Percentiles rank a stretch among this genome's conserved stretches.
Evolutionary conservation across 495 filamentous ascomycete genomes (phyloP).

Genomic region (Haplographium delicatum): DNA sequence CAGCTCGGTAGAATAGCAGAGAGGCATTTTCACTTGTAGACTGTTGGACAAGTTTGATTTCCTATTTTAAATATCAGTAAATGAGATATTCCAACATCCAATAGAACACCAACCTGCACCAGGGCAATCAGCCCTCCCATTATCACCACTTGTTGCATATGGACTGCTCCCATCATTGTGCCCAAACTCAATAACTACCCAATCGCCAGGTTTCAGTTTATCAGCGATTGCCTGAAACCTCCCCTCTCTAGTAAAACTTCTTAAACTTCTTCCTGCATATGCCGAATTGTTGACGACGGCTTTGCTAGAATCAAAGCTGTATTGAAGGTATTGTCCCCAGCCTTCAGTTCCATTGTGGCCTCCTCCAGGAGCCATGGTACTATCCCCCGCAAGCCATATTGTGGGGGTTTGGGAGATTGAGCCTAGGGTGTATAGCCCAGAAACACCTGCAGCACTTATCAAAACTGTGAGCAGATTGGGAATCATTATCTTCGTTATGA

Average conservation of each 20-base stretch:
- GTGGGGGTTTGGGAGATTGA: no score
- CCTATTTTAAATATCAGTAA: conserved; percentile 36
- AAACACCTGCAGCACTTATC: no score
- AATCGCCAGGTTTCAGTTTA: conserved; percentile 35
- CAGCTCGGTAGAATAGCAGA: no score
- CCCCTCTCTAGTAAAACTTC: conserved; percentile 41
- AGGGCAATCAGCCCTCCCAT: conserved; percentile 52
- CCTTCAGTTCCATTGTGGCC: conserved; percentile 34
- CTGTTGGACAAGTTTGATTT: conserved; percentile 49
- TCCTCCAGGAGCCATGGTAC: conserved; percentile 45
- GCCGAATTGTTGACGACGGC: conserved; percentile 35
- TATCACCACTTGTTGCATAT: conserved; percentile 27
- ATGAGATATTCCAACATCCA: no score
- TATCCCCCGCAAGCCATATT: conserved; percentile 50
- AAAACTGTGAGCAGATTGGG: no score
- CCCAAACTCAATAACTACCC: conserved; percentile 46
- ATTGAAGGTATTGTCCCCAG: conserved; percentile 34
- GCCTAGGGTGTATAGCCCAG: no score
- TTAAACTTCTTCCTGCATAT: conserved; percentile 38
- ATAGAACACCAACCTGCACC: conserved; percentile 1
- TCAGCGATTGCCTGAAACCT: conserved; percentile 35
- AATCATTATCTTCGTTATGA: no score
- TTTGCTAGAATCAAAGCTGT: conserved; percentile 28
- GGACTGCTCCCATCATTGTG: conserved; percentile 41
- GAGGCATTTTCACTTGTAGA: conserved; percentile 18